phyloP scores from a whole-genome alignment of 805 yeast genomes.

The Cyberlindnera lachancei region DNA sequence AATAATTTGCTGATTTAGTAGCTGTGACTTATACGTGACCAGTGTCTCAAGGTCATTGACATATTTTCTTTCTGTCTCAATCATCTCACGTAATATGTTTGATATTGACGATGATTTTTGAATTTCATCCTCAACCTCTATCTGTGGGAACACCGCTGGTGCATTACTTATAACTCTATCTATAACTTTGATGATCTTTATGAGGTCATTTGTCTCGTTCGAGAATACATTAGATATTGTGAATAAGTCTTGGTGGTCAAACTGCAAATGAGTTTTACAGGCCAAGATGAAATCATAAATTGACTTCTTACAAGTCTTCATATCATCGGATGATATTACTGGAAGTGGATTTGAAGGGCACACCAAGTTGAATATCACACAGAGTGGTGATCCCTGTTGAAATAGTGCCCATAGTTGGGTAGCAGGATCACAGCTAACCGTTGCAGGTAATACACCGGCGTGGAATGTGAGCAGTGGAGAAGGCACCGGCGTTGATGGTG shows the following conservation, averaged over 20 bases:
- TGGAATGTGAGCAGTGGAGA: constrained; percentile 46
- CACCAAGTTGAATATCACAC: constrained; percentile 73
- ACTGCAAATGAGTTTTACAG: constrained; percentile 66
- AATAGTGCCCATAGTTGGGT: constrained; percentile 83
- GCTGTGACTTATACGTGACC: constrained; percentile 57
- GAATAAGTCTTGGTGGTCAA: constrained; percentile 77
- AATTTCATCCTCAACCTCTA: constrained; percentile 23
- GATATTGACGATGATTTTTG: constrained; percentile 48
- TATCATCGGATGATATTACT: constrained; percentile 68
- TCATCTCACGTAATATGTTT: constrained; percentile 75
- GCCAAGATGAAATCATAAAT: constrained; percentile 87
- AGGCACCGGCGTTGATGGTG: constrained; percentile 19
- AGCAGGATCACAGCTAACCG: constrained; percentile 79
- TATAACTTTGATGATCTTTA: constrained; percentile 70
- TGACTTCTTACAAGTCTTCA: constrained; percentile 78
- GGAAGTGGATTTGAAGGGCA: constrained; percentile 52
- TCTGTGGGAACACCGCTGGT: constrained; percentile 32
- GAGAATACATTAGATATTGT: constrained; percentile 86
- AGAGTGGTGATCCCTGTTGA: constrained; percentile 88
- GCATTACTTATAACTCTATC: constrained; percentile 52
- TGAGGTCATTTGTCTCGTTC: constrained; percentile 68
- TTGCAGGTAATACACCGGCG: constrained; percentile 72
- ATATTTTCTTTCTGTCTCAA: constrained; percentile 87
- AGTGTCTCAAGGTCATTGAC: constrained; percentile 84
- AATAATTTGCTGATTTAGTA: constrained; percentile 56